Conservation (phyloP, 192 early-diverging fungal species). For the Umbelopsis sp. region DNA sequence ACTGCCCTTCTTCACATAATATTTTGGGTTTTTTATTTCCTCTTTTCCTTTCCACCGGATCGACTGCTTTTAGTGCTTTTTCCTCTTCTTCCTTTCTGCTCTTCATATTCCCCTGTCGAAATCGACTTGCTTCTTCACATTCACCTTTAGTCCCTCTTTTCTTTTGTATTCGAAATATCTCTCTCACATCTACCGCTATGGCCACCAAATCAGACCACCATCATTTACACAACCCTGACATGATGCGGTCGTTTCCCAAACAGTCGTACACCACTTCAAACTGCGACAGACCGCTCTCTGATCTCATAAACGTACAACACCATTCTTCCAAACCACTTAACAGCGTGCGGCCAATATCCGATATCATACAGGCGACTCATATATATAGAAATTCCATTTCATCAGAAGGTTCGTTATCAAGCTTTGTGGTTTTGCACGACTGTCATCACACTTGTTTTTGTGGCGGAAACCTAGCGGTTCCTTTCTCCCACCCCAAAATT, state of each 20-base stretch:
- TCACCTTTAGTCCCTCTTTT: neutral
- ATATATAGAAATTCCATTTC: constrained; percentile 14
- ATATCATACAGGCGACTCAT: constrained; percentile 29
- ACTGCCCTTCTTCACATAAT: neutral
- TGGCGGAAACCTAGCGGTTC: neutral
- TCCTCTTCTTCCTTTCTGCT: constrained; percentile 17
- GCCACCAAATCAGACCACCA: constrained; percentile 23
- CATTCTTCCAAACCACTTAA: neutral
- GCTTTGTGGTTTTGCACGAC: no score
- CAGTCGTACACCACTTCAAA: constrained; percentile 15
- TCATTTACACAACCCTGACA: constrained; percentile 3
- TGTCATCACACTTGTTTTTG: no score
- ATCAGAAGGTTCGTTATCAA: constrained; percentile 17
- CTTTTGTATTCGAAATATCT: constrained; percentile 3
- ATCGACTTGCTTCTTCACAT: neutral
- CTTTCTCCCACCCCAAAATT: neutral
- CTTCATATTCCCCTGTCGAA: neutral
- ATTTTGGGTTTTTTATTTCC: constrained; percentile 22
- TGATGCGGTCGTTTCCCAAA: neutral
- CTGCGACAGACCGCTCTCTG: constrained; percentile 7
- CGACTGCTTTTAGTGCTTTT: constrained; percentile 16
- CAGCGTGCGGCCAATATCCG: constrained; percentile 25
- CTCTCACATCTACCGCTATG: constrained; percentile 8
- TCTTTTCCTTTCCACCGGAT: constrained; percentile 15
- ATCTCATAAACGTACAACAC: neutral